Evolutionary conservation across 1,284 basidiomycete genomes (phyloP), one percentile per base, ranked within the genome.

Genomic region (Pseudozyma sp.): DNA sequence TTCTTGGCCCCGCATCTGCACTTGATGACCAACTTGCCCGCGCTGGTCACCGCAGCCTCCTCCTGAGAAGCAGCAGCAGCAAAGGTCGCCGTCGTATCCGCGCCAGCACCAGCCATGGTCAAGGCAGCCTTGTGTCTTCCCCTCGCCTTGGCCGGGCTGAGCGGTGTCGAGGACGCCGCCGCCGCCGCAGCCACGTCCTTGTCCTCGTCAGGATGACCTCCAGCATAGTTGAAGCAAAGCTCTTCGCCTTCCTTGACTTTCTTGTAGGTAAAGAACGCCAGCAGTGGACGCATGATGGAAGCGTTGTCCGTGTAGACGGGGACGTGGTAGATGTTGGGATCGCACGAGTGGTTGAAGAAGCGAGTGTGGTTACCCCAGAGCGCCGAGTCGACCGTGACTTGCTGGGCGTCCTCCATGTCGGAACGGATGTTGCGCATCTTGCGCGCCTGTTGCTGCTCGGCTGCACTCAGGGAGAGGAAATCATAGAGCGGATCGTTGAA

Each of bases 321-420:
- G n/a, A 88, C 87, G 11, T 93, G 88, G 5, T 84, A 84, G 68
- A 92, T 89, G 81, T 96, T 97, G 0, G 94, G 93, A 68, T 93
- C 90, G 80, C 94, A 96, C 16, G 91, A 93, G 79, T 96, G 93
- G 48, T 77, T 78, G 58, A 79, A 74, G 47, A 74, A 81, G 8
- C 79, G 59, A 8, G 78, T 72, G 17, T 75, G 51, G 61, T 81
- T 81, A 46, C 78, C 79, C 52, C 63, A 75, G 0, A 80, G 66
- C 1, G 64, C 68, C 16, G 72, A 72, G 45, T 81, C 79, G 43
- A 81, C 60, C 14, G 63, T 72, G n/a, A 73, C 39, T 5, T 55
- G 34, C 1, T 35, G 53, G 39, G 46, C 42, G 33, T 68, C 66
- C 49, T 68, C 65, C 62, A 62, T 24, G 14, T 52, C 51, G 13